phyloP scores from a whole-genome alignment of 1,284 basidiomycete genomes.

The Rhodotorula mucilaginosa region DNA sequence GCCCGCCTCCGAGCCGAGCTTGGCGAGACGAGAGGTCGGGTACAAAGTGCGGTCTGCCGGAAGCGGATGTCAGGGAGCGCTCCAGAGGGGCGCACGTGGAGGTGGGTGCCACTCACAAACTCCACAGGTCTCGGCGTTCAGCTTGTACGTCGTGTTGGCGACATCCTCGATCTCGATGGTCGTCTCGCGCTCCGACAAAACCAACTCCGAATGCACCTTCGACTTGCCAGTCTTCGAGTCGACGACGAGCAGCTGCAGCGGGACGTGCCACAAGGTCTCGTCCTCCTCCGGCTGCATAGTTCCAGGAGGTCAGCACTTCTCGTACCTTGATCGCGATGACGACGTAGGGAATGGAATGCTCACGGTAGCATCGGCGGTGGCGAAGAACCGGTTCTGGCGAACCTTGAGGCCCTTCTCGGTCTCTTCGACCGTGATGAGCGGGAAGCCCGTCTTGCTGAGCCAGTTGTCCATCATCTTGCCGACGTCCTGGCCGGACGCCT shows the following conservation, averaged over 20 bases:
- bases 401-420: conserved; percentile 56
- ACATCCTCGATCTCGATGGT: conserved; percentile 55
- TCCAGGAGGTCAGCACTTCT: too few relatives aligned
- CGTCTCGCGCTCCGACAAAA: conserved; percentile 55
- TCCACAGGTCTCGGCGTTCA: conserved; percentile 88
- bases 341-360: too few relatives aligned
- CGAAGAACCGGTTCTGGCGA: conserved; percentile 89
- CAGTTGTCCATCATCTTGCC: conserved; percentile 84
- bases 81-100: too few relatives aligned
- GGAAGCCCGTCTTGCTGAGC: conserved; percentile 66
- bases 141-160: conserved; percentile 65
- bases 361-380: conserved; percentile 69
- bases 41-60: conserved; percentile 78
- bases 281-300: conserved; percentile 66
- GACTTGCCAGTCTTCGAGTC: conserved; percentile 49
- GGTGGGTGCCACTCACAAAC: not conserved
- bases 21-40: conserved; percentile 70
- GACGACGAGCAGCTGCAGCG: conserved; percentile 68
- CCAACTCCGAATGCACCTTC: conserved; percentile 67
- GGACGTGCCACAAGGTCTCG: conserved; percentile 84
- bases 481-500: conserved; percentile 74
- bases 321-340: too few relatives aligned
- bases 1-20: conserved; percentile 75
- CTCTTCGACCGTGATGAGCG: conserved; percentile 79
- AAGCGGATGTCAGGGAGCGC: not conserved